Conservation (phyloP, 192 early-diverging fungal species). For the Blastocladiella britannica region DNA sequence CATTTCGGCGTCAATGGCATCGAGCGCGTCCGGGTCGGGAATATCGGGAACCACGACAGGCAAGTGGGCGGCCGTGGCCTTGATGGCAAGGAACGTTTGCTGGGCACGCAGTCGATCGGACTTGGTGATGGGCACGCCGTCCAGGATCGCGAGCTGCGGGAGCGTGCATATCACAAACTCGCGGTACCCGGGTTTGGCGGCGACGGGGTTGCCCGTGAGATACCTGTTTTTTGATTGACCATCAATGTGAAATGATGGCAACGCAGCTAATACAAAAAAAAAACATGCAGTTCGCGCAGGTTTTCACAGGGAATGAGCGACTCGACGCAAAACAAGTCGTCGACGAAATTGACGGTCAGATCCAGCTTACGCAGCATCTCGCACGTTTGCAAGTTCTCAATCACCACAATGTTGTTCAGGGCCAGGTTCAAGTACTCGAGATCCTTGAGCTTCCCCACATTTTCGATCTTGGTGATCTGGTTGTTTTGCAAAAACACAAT, state of each 20-base stretch:
- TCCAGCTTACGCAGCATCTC: slow-evolving; percentile 31
- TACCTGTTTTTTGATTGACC: too few species aligned
- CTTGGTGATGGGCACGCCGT: slow-evolving; percentile 28
- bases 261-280: neutral
- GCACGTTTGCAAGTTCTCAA: slow-evolving; percentile 36
- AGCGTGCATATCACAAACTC: slow-evolving; percentile 25
- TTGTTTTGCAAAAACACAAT: slow-evolving; percentile 37
- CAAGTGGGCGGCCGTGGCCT: neutral
- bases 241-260: neutral
- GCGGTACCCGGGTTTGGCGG: slow-evolving; percentile 24
- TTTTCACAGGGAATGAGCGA: slow-evolving; percentile 14
- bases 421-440: slow-evolving; percentile 34
- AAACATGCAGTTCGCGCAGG: slow-evolving; percentile 23
- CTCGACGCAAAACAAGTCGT: slow-evolving; percentile 23
- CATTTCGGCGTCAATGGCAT: neutral
- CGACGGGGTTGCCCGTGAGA: slow-evolving; percentile 31
- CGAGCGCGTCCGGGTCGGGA: neutral
- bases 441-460: slow-evolving; percentile 29
- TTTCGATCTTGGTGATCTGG: slow-evolving; percentile 35
- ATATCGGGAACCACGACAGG: neutral
- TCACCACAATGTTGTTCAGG: slow-evolving; percentile 30
- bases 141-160: slow-evolving; percentile 31
- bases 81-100: slow-evolving; percentile 18
- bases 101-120: slow-evolving; percentile 27
- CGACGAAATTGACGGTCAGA: slow-evolving; percentile 38